A percentile compares a stretch with the other conserved stretches of the same genome.
Conservation (phyloP, 805 yeast genomes). For the Metschnikowia picachoensis region DNA sequence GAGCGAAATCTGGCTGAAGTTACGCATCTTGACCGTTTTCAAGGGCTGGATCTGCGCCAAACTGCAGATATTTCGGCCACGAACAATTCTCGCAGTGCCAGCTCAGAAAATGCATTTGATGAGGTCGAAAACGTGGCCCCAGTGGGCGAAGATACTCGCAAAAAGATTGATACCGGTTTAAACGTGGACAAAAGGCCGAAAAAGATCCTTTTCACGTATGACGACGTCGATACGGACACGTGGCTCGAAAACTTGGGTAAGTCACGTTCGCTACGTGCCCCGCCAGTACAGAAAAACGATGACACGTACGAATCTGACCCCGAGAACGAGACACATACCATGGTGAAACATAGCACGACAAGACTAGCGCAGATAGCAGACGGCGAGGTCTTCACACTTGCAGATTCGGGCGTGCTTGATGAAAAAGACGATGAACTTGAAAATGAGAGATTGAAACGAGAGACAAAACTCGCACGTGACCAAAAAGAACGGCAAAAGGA, state of each 20-base stretch:
- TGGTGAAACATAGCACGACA: slow-evolving; percentile 43
- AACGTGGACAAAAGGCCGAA: slow-evolving; percentile 17
- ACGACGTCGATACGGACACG: slow-evolving; percentile 11
- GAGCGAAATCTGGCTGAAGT: neutral
- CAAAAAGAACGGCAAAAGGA: slow-evolving; percentile 24
- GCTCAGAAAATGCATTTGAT: too few species aligned
- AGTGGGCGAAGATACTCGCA: neutral
- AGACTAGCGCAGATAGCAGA: slow-evolving; percentile 37
- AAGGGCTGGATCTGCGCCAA: too few species aligned
- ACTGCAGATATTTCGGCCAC: too few species aligned
- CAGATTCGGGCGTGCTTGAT: slow-evolving; percentile 43
- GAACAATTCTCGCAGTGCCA: too few species aligned
- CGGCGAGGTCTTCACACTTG: slow-evolving; percentile 54
- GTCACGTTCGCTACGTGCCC: slow-evolving; percentile 3
- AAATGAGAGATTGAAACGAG: slow-evolving; percentile 31
- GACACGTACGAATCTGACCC: neutral
- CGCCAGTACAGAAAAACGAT: neutral
- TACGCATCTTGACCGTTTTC: too few species aligned
- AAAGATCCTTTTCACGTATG: slow-evolving; percentile 11
- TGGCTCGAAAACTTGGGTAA: slow-evolving; percentile 19
- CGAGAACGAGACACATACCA: slow-evolving; percentile 15
- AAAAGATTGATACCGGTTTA: slow-evolving; percentile 8
- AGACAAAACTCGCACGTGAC: slow-evolving; percentile 27
- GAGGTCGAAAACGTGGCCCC: too few species aligned
- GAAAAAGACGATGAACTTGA: slow-evolving; percentile 31